Base-by-base conservation (phyloP, 2,329 filamentous ascomycete species). In the Fusarium stilboides region DNA sequence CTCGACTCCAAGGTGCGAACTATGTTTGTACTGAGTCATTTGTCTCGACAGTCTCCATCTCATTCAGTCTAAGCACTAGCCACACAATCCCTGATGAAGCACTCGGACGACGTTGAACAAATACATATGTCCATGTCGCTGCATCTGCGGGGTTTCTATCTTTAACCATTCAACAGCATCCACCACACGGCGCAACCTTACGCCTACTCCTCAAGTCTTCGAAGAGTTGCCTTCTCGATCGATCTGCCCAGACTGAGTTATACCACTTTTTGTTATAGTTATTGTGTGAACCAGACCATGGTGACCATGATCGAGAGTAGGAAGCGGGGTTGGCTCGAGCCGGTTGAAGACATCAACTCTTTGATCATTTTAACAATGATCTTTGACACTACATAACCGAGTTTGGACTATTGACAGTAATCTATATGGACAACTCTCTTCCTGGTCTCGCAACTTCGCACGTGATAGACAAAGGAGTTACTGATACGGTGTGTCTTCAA, bases 1-100 rank as follows among this genome's bases (percentile, higher is more conserved):
- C 60, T 70, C 49, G 56, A 46, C 40, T 53, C 53, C 34, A 43
- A 22, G 28, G 65, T 57, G 47, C 47, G 39, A 58, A 66, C 56
- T 46, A 26, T 37, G 37, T 46, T 26, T 40, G 40, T 63, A 34
- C 39, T 37, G 28, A 57, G 42, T 44, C 52, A 26, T 57, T 55
- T 51, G 43, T 37, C 53, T 55, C 40, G 37, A 47, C 40, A 47
- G 33, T 50, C 40, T 22, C 20, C 36, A 34, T 26, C 49, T 55
- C 36, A 62, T 53, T 49, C 60, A 45, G 43, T 62, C 52, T 65
- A 53, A 63, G 57, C 44, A 52, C 46, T 57, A 50, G 49, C 45
- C 39, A 65, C 55, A 58, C 37, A 33, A 47, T 62, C 44, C 44
- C 54, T 52, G 55, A 61, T 52, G 55, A 61, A 47, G 39, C 36